Base-by-base conservation (phyloP, 805 yeast genomes). In the Ogataea trehalophila region DNA sequence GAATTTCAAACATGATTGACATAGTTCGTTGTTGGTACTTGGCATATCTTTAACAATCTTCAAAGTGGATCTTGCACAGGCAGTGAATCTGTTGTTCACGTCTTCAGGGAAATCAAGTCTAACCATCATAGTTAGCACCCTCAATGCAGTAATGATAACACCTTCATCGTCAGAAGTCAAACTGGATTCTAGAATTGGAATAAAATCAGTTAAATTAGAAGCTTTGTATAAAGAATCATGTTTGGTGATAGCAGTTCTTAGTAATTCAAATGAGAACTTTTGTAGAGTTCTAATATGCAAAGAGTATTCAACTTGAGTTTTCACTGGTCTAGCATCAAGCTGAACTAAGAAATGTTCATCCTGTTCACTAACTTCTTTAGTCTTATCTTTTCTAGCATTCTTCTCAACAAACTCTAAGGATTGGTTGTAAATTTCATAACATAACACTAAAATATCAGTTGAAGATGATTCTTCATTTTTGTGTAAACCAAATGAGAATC, bases 401-500 rank as follows among this genome's bases (percentile, higher is more conserved):
- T 47, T 56, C 49, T 43, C 51, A 47, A 51, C 51, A 49, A 47
- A 56, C 49, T 60, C 67, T 17, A 66, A 63, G 1, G 91, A 73
- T 52, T 80, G 83, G 29, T 72, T 62, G 59, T 80, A 81, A 26
- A 92, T 70, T 62, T 90, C 91, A 60, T 79, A 84, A 63, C 96
- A 85, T 49, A 92, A 70, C 7, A 80, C 69, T 39, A 92, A 69
- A 41, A 86, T 80, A 17, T 81, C 83, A 22, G 75, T 72, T 4
- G 76, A 64, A 0, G 80, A 68, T 2, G 80, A 65, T 47, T 82
- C 87, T 6, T 69, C 70, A 62, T 92, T 94, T 53, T 76, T 82
- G 54, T 81, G 79, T 47, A 94, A 68, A 31, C 99, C 99, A n/a
- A 79, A 65, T 0, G 95, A 74, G 57, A 83, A 79, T 51, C 95